Base-by-base conservation (phyloP, 176 grass and related monocot genomes). In the Saccharum officinarum region DNA sequence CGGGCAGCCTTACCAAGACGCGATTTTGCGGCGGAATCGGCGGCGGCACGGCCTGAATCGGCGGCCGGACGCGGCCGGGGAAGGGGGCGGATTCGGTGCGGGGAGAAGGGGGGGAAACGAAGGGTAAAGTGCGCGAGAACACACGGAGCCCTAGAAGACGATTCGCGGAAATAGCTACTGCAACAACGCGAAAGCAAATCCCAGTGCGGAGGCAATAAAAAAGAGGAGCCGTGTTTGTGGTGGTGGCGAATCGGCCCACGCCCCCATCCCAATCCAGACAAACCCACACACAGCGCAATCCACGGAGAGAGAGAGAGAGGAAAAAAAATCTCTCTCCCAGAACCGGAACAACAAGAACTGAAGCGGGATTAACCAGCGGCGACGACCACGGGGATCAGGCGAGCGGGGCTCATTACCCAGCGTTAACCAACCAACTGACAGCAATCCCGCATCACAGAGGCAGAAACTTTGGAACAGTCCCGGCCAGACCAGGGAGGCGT, bases 61-160 rank as follows among this genome's bases (percentile, higher is more conserved):
- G 52, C 81, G 41, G 49, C 36, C 84, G 40, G 69, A 11, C 52
- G 36, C 73, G 77, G 41, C 28, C 20, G 7, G 6, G 67, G 36
- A 62, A 23, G 18, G 63, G 14, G 52, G 47, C 26, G 65, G 72
- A 88, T 84, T 82, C 77, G 85, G 87, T 77, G 71, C 79, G 65
- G 41, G 26, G 33, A 18, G 7, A 7, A 52, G 41, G 4, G 46
- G 22, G 67, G 42, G 36, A 14, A n/a, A 81, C 13, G 41, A 71
- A 81, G 84, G 65, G 91, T 84, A 89, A 89, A 92, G 91, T 84
- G 71, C 80, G 86, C 61, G 86, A 85, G 86, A 73, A 73, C 30
- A 69, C 39, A 63, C 74, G 49, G 49, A 77, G 80, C 87, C 87
- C 91, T 89, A 87, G 71, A 69, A 87, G 71, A 69, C 73, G 79